A percentile compares a stretch with the other conserved stretches of the same genome.
Evolutionary conservation across 2,329 filamentous ascomycete genomes (phyloP).

Genomic region (Claviceps sp.): DNA sequence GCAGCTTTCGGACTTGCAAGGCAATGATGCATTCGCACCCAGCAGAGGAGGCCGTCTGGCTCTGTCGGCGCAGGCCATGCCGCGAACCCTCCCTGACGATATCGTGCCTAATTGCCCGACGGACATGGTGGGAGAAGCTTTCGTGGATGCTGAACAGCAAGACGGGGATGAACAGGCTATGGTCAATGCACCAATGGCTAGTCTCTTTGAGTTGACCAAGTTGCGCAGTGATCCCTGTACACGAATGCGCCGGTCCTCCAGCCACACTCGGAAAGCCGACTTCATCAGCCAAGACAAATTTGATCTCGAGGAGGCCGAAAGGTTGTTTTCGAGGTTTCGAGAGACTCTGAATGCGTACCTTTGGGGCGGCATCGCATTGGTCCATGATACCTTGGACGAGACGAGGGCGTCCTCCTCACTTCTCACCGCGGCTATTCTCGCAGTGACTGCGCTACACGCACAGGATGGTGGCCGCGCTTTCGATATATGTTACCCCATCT

Average conservation of each 20-base stretch:
- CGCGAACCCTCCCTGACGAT: background rate
- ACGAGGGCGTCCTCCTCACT: conserved; percentile 17
- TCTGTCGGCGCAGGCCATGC: background rate
- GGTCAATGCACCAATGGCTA: conserved; percentile 19
- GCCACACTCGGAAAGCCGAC: conserved; percentile 11
- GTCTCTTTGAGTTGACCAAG: conserved; percentile 19
- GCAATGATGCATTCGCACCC: background rate
- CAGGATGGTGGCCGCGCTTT: conserved; percentile 31
- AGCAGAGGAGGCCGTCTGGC: background rate
- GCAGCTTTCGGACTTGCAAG: background rate
- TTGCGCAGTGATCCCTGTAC: conserved; percentile 18
- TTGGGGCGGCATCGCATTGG: conserved; percentile 19
- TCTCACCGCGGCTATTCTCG: conserved; percentile 19
- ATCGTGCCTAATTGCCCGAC: conserved; percentile 7
- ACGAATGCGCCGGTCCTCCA: conserved; percentile 5
- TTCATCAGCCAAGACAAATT: conserved; percentile 18
- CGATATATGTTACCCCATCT: conserved; percentile 43
- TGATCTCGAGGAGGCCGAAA: conserved; percentile 14
- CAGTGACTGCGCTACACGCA: conserved; percentile 18
- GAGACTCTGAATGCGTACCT: conserved; percentile 19
- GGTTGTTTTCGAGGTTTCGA: conserved; percentile 15
- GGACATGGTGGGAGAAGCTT: conserved; percentile 18
- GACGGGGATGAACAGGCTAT: conserved; percentile 16
- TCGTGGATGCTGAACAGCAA: conserved; percentile 11
- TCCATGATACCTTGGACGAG: conserved; percentile 16